Conservation (phyloP, 163 green algal species). For the Smithsoniella earleae region DNA sequence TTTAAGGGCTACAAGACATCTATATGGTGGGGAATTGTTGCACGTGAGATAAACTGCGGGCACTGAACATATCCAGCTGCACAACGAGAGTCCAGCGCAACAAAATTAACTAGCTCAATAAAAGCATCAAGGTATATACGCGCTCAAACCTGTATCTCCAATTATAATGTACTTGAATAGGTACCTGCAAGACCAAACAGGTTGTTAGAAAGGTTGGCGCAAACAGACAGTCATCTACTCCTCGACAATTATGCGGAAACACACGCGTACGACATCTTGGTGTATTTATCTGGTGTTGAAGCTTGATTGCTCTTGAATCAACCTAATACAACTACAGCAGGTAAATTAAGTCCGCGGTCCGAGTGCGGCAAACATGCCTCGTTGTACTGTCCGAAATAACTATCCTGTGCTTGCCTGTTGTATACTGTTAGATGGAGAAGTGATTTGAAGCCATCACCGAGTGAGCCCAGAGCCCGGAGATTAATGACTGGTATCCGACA, state of each 20-base stretch:
- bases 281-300: neutral
- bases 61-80: neutral
- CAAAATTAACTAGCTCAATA: neutral
- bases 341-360: too few species aligned
- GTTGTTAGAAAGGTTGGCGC: too few species aligned
- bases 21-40: neutral
- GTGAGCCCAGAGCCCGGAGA: too few species aligned
- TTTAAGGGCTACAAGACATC: neutral
- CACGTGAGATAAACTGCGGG: too few species aligned
- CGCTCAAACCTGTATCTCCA: constrained; percentile 74
- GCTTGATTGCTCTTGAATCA: too few species aligned
- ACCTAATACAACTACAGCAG: too few species aligned
- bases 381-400: too few species aligned
- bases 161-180: constrained; percentile 99
- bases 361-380: too few species aligned
- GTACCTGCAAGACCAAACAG: constrained; percentile 50
- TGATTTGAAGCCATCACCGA: too few species aligned
- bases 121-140: neutral
- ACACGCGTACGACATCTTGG: constrained; percentile 21
- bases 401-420: neutral
- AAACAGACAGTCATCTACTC: neutral
- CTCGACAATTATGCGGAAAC: neutral
- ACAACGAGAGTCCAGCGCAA: neutral
- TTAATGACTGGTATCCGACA: too few species aligned
- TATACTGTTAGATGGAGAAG: too few species aligned